Evolutionary conservation across 805 yeast genomes (phyloP), one percentile per base, ranked within the genome.

Genomic region (Vanderwaltozyma yarrowii): DNA sequence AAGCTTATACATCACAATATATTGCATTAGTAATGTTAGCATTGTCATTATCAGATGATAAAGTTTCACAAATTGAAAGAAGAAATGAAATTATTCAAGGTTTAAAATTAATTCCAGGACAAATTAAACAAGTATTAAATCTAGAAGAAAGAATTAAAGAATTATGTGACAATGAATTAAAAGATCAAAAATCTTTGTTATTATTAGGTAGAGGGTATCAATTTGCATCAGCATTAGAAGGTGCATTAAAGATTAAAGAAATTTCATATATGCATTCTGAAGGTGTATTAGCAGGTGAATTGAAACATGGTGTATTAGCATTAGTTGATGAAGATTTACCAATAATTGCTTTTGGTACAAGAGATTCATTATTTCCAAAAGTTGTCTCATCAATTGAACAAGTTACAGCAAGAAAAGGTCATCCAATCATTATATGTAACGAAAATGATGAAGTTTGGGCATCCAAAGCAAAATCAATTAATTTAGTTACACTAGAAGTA

Each of bases 221-320:
- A 67, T 80, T 73, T 62, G 98, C 99, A 12, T 80, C 95, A 46
- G 97, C 98, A 18, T 72, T 92, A 54, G 99, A 92, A 67, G 98
- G 98, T 60, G 98, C 99, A 11, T 75, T 92, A 56, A 92, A 92
- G 69, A 89, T 92, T 61, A 92, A 92, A 68, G 99, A 92, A 65
- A 92, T 92, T 45, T 89, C 97, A 3, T 92, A 92, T 64, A 92
- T 92, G 86, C 99, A 92, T 63, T 86, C 96, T 16, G 99, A 92
- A 69, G 99, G 98, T 70, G 95, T 92, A 38, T 77, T 92, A 48
- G 98, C 99, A 17, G 99, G 98, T 62, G 99, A 92, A 67, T 77
- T 92, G 66, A 92, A 92, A 65, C 99, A 92, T 60, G 99, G 99
- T 66, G 95, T 86, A 24, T 74, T 92, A 55, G 99, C 99, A 7